Conservation (phyloP, 805 yeast genomes). For the Kuraishia cidri region DNA sequence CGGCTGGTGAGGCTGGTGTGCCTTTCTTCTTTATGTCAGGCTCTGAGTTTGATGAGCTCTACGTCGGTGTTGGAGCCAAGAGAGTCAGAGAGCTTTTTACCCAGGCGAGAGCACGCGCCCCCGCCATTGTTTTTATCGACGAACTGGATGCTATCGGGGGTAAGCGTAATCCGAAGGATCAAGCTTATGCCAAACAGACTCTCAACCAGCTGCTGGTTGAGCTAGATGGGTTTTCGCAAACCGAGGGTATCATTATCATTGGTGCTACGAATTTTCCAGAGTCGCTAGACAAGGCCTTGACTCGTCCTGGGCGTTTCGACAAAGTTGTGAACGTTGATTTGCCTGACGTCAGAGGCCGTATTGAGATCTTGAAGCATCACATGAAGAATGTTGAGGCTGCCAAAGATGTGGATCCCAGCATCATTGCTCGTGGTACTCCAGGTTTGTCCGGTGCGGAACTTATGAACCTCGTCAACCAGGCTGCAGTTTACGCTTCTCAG, state of each 20-base stretch:
- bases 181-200: slow-evolving; percentile 97
- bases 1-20: slow-evolving; percentile 98
- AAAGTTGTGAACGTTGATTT: slow-evolving; percentile 90
- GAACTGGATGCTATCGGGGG: slow-evolving; percentile 99
- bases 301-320: slow-evolving; percentile 98
- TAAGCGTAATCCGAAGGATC: slow-evolving; percentile 93
- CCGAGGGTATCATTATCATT: slow-evolving; percentile 88
- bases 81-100: slow-evolving; percentile 89
- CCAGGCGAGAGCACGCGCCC: slow-evolving; percentile 92
- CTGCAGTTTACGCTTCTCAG: slow-evolving; percentile 95
- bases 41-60: slow-evolving; percentile 94
- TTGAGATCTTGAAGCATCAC: slow-evolving; percentile 86
- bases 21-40: slow-evolving; percentile 99
- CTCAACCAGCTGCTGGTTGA: slow-evolving; percentile 93
- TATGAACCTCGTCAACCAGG: slow-evolving; percentile 93
- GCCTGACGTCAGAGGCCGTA: slow-evolving; percentile 97
- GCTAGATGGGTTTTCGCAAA: slow-evolving; percentile 89
- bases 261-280: slow-evolving; percentile 99
- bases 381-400: slow-evolving; percentile 85
- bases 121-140: slow-evolving; percentile 95
- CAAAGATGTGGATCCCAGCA: slow-evolving; percentile 76
- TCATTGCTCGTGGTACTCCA: slow-evolving; percentile 95
- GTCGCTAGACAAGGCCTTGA: slow-evolving; percentile 89
- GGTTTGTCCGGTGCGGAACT: slow-evolving; percentile 98
- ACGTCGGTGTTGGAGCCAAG: slow-evolving; percentile 98